Percentiles rank a stretch among this genome's conserved stretches.
These are phyloP conservation scores for Saksenaea vasiformis DNA, from an alignment of 371 early-diverging fungal genomes.

Conservation along the genomic window DNA sequence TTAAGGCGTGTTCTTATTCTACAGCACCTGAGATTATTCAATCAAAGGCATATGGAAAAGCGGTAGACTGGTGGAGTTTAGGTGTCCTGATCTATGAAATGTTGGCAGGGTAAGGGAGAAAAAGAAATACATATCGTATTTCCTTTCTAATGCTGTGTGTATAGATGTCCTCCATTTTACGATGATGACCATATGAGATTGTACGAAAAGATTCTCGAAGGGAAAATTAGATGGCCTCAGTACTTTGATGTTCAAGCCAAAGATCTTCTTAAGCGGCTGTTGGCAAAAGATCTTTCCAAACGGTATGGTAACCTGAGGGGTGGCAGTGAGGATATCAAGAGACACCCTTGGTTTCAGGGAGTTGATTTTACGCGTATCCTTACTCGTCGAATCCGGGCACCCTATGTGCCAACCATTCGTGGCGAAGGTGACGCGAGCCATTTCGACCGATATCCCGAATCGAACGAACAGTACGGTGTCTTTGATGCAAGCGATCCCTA, in stretches of 20 bases:
- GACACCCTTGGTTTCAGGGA: conserved; percentile 94
- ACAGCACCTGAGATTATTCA: conserved; percentile 97
- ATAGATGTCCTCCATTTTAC: conserved; percentile 93
- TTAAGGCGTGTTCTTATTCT: conserved; percentile 51
- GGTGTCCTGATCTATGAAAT: conserved; percentile 84
- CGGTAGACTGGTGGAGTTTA: conserved; percentile 97
- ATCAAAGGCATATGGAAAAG: conserved; percentile 91
- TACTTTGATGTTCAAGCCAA: conserved; percentile 90
- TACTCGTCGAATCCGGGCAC: conserved; percentile 80
- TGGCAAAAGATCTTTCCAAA: conserved; percentile 86
- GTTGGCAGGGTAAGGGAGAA: conserved; percentile 28
- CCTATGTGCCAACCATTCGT: conserved; percentile 85
- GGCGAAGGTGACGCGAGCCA: conserved; percentile 94
- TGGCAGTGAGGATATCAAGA: conserved; percentile 90
- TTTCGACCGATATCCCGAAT: conserved; percentile 93
- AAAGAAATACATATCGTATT: neutral
- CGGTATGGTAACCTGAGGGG: conserved; percentile 92
- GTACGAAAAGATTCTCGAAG: conserved; percentile 93
- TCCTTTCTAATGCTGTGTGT: neutral
- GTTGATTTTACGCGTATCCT: conserved; percentile 89
- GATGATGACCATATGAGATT: conserved; percentile 95
- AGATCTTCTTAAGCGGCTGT: conserved; percentile 87
- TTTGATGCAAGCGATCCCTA: conserved; percentile 34
- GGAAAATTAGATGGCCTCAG: conserved; percentile 87
- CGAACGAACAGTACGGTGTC: conserved; percentile 66